Evolutionary conservation across 2,329 filamentous ascomycete species (phyloP).

Genomic region (Verticillium nubilum): DNA sequence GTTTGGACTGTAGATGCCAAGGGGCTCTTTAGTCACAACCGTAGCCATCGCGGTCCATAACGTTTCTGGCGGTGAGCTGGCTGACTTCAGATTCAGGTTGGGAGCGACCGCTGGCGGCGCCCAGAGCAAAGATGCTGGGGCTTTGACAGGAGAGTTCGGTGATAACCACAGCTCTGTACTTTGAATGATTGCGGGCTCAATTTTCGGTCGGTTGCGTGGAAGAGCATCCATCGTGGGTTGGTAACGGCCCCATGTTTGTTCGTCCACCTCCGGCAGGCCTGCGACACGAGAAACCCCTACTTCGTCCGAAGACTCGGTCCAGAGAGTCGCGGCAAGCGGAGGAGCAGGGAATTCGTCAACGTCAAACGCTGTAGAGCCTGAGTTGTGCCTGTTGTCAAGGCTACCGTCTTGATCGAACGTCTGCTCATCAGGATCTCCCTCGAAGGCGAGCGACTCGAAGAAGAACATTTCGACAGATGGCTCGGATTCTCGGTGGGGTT

Average conservation of each 20-base stretch:
- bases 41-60: background rate
- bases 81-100: background rate
- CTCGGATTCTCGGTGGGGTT: constrained; percentile 10
- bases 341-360: constrained; percentile 15
- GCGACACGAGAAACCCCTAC: constrained; percentile 2
- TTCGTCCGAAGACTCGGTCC: constrained; percentile 7
- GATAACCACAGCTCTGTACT: constrained; percentile 30
- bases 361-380: constrained; percentile 25
- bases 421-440: constrained; percentile 13
- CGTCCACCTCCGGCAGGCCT: constrained; percentile 31
- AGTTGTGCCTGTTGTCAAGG: constrained; percentile 13
- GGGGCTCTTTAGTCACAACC: background rate
- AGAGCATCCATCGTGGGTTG: constrained; percentile 17
- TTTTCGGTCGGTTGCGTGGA: constrained; percentile 20
- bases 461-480: constrained; percentile 24
- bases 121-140: background rate
- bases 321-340: constrained; percentile 7
- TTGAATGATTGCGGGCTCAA: constrained; percentile 24
- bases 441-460: constrained; percentile 21
- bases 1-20: constrained; percentile 15
- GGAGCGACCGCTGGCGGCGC: background rate
- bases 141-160: background rate
- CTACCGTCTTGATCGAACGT: constrained; percentile 17
- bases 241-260: constrained; percentile 29
- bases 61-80: background rate